A percentile compares a stretch with the other conserved stretches of the same genome.
Evolutionary conservation across 2,329 filamentous ascomycete genomes (phyloP).

Genomic region (Macrophomina phaseolina): DNA sequence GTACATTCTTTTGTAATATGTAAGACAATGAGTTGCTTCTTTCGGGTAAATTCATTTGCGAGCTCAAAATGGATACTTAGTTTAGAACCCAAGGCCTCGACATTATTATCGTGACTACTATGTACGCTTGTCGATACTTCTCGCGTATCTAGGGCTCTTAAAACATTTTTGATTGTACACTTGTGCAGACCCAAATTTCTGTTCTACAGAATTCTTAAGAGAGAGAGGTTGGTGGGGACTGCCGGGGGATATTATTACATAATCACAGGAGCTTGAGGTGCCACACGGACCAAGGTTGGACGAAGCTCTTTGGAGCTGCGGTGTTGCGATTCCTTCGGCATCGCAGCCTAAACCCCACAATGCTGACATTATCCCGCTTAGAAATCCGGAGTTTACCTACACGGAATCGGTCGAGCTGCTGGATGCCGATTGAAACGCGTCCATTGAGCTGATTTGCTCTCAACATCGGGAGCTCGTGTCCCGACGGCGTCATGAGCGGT

Average conservation of each 20-base stretch:
- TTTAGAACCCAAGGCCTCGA: too few species aligned
- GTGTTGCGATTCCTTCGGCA: background rate
- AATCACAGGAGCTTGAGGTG: background rate
- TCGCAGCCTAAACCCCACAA: background rate
- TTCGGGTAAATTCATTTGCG: background rate
- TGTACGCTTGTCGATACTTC: too few species aligned
- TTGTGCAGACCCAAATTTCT: too few species aligned
- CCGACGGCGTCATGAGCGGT: constrained; percentile 1
- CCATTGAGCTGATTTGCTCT: background rate
- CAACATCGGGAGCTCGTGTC: background rate
- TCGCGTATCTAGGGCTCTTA: too few species aligned
- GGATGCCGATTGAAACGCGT: background rate
- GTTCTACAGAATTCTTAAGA: too few species aligned
- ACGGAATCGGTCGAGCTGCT: background rate
- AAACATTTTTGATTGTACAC: too few species aligned
- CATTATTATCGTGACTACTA: too few species aligned
- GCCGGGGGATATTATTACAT: too few species aligned
- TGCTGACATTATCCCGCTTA: constrained; percentile 13
- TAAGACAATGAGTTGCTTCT: background rate
- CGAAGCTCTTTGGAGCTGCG: background rate
- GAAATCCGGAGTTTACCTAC: background rate
- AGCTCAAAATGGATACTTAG: too few species aligned
- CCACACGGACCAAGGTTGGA: background rate
- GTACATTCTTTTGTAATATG: constrained; percentile 16
- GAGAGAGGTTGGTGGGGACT: too few species aligned